Percentiles rank a stretch among this genome's conserved stretches.
Evolutionary conservation across 2,329 filamentous ascomycete genomes (phyloP).

Genomic region (Sphaerostilbella broomeana): DNA sequence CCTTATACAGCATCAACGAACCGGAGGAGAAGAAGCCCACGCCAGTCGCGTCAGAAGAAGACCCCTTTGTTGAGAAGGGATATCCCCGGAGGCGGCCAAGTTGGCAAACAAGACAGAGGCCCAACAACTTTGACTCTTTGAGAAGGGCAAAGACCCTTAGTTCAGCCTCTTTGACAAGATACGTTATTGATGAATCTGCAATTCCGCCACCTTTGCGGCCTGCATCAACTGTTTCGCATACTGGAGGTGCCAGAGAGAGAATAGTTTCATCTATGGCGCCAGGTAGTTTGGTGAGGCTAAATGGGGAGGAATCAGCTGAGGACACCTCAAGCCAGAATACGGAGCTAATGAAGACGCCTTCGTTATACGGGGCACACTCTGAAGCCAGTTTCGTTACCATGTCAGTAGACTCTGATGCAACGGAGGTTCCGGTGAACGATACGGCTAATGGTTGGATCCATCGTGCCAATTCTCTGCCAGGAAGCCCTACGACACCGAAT

Average conservation of each 20-base stretch:
- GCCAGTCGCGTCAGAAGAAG: constrained; percentile 15
- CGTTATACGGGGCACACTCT: constrained; percentile 11
- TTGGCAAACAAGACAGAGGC: constrained; percentile 6
- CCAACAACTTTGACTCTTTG: neutral
- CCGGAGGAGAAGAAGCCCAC: constrained; percentile 29
- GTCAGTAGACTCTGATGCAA: constrained; percentile 20
- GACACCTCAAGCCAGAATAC: neutral
- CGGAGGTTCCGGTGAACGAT: constrained; percentile 14
- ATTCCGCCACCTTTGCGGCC: constrained; percentile 16
- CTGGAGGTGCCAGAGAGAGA: neutral
- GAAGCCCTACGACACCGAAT: constrained; percentile 10
- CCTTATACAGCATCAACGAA: constrained; percentile 50
- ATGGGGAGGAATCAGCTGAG: neutral
- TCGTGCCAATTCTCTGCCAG: constrained; percentile 10
- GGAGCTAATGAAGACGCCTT: neutral
- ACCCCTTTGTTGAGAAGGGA: constrained; percentile 28
- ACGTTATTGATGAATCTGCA: constrained; percentile 1
- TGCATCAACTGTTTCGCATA: constrained; percentile 10
- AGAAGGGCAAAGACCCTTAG: constrained; percentile 2
- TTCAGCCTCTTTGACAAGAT: neutral
- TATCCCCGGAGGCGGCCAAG: neutral
- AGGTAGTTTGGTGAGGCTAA: neutral
- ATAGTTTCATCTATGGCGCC: constrained; percentile 2
- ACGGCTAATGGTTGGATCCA: constrained; percentile 12
- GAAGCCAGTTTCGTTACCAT: constrained; percentile 22